Evolutionary conservation across 129 eudicot species (phyloP), one percentile per base, ranked within the genome.

Genomic region (Scalesia atractyloides): DNA sequence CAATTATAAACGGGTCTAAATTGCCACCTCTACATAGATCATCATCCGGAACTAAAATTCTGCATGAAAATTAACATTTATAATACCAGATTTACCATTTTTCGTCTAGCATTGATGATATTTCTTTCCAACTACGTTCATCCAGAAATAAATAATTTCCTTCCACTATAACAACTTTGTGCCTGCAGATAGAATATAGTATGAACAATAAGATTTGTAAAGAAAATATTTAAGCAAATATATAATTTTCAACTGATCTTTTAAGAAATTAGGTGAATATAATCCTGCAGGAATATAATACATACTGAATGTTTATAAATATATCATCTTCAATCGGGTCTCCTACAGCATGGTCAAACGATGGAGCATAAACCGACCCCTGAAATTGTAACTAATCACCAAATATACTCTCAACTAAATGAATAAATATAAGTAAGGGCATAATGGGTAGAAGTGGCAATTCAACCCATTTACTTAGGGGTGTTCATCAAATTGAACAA

Each of bases 301-400:
- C 96, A 73, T 85, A 93, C 98, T 87, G 88, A 73, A 86, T 83
- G 81, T 84, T 85, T 44, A 94, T 81, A 77, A 84, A 90, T 78
- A 94, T 84, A 74, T 86, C 97, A 77, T 94, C 98, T 90, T 94
- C 93, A 64, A 87, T 66, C 26, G 98, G 97, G 75, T 94, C 98
- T 71, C 98, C 98, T 63, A 90, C 92, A 63, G 97, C 96, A 82
- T 94, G 98, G 82, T 90, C 96, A 79, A 94, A 94, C 4, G 98
- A 94, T 65, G 98, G 98, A 72, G 78, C 97, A 84, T 84, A 94
- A 54, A 90, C 97, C 11, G 90, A 86, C 52, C 98, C 98, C 98
- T 94, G 79, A 41, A 63, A 47, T 15, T 51, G 68, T 47, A 79
- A 67, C 44, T 56, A 26, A 63, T 34, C 41, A 53, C 64, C 36